Percentiles rank a stretch among this genome's conserved stretches.
Conservation (phyloP, 2,329 filamentous ascomycete genomes). For the Neoscytalidium dimidiatum region DNA sequence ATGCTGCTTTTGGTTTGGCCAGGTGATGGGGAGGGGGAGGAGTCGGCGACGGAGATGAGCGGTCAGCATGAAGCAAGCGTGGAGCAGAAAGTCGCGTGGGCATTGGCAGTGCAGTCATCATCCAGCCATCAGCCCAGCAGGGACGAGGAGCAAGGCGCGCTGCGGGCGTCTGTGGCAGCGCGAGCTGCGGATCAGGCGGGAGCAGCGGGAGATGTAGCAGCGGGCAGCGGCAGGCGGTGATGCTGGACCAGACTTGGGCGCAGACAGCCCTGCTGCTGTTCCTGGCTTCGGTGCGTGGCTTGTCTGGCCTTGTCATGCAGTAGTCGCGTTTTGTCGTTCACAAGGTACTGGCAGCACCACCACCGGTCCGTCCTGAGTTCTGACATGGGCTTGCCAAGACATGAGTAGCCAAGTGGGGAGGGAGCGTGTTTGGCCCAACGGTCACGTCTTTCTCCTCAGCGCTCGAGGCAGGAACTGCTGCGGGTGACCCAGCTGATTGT, state of each 20-base stretch:
- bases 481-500: neutral
- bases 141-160: too few species aligned
- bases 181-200: neutral
- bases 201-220: neutral
- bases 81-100: neutral
- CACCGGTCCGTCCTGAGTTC: neutral
- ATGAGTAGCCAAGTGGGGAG: neutral
- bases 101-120: neutral
- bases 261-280: neutral
- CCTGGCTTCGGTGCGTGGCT: neutral
- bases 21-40: neutral
- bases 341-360: neutral
- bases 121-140: too few species aligned
- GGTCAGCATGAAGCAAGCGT: neutral
- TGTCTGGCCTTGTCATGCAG: neutral
- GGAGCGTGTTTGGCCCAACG: neutral
- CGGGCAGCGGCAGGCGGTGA: neutral
- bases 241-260: neutral
- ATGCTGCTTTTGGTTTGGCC: neutral
- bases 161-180: too few species aligned
- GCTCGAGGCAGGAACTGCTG: neutral
- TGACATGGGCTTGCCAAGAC: conserved; percentile 1
- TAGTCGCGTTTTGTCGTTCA: neutral
- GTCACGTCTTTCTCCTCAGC: too few species aligned
- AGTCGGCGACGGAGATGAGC: neutral